Evolutionary conservation across 1,284 basidiomycete species (phyloP).

Genomic region (Testicularia cyperi): DNA sequence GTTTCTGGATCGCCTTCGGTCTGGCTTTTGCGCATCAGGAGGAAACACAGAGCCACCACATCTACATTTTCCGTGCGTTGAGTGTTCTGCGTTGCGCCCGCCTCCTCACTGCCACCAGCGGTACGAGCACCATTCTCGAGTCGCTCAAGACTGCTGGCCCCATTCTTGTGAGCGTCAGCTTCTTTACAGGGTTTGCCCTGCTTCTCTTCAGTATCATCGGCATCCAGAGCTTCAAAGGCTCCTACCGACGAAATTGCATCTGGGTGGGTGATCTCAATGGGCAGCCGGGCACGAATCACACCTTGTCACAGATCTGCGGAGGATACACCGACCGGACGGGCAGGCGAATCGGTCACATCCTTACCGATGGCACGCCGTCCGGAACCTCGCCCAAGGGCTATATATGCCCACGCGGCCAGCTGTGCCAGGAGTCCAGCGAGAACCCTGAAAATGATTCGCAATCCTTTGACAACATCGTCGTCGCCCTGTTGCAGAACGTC

Average conservation of each 20-base stretch:
- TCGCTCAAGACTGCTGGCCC: slow-evolving; percentile 88
- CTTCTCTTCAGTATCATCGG: slow-evolving; percentile 72
- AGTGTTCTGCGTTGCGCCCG: slow-evolving; percentile 82
- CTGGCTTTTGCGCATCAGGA: slow-evolving; percentile 73
- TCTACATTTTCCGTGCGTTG: slow-evolving; percentile 85
- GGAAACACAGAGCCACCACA: slow-evolving; percentile 68
- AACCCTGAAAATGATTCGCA: slow-evolving; percentile 74
- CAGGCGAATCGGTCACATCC: slow-evolving; percentile 18
- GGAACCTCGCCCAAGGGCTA: slow-evolving; percentile 49
- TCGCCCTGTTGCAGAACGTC: slow-evolving; percentile 78
- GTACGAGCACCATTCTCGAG: slow-evolving; percentile 90
- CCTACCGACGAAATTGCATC: slow-evolving; percentile 54
- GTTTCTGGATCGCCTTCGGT: slow-evolving; percentile 76
- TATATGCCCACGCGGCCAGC: slow-evolving; percentile 57
- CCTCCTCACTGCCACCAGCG: slow-evolving; percentile 82
- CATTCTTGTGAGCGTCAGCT: slow-evolving; percentile 80
- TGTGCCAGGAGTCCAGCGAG: slow-evolving; percentile 54
- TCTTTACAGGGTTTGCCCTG: slow-evolving; percentile 89
- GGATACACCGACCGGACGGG: slow-evolving; percentile 33
- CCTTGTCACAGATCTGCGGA: slow-evolving; percentile 53
- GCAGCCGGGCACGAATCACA: slow-evolving; percentile 45
- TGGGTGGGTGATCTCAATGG: slow-evolving; percentile 49
- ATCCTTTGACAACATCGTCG: slow-evolving; percentile 89
- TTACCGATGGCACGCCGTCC: slow-evolving; percentile 16
- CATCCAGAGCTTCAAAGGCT: slow-evolving; percentile 57